phyloP scores from a whole-genome alignment of 2,329 filamentous ascomycete species.

The Fusarium pseudocircinatum region DNA sequence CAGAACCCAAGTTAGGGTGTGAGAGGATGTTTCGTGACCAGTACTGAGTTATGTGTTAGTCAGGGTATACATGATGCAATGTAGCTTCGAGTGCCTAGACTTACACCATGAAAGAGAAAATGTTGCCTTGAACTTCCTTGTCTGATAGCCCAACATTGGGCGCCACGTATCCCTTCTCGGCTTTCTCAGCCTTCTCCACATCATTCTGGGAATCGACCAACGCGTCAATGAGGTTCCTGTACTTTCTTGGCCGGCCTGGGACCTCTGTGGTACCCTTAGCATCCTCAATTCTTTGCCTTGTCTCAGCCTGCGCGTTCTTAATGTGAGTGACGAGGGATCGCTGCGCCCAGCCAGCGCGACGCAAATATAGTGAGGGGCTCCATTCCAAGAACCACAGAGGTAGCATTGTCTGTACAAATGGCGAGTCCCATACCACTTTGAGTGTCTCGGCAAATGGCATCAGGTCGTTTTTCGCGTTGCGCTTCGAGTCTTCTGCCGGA shows the following conservation, averaged over 20 bases:
- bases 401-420: background rate
- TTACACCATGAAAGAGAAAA: background rate
- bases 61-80: fast-evolving
- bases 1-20: background rate
- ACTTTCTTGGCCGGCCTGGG: background rate
- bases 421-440: background rate
- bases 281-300: background rate
- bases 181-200: background rate
- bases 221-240: background rate
- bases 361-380: background rate
- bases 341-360: background rate
- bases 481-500: background rate
- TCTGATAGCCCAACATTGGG: background rate
- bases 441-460: background rate
- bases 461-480: background rate
- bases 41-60: background rate
- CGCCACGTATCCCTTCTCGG: background rate
- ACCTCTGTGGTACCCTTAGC: background rate
- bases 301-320: background rate
- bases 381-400: background rate
- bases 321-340: background rate
- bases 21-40: background rate
- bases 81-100: fast-evolving
- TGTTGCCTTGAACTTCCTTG: background rate
- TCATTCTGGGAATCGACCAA: background rate